These are phyloP conservation scores for Pyrenophora seminiperda DNA, from an alignment of 2,329 filamentous ascomycete species.

Conservation along the genomic window DNA sequence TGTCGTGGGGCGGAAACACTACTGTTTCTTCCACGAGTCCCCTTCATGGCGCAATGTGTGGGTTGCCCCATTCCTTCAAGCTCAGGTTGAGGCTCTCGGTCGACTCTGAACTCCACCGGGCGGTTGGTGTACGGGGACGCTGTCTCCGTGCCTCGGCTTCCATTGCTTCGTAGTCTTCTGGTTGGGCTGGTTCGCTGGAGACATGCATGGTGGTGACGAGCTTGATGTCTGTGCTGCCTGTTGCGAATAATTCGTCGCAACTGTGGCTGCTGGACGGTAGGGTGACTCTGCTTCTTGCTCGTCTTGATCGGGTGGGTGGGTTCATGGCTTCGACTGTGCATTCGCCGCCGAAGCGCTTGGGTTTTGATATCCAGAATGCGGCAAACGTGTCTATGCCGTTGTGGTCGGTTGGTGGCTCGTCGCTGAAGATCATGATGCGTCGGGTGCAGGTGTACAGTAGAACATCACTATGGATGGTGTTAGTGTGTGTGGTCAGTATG, in stretches of 20 bases:
- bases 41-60: constrained; percentile 12
- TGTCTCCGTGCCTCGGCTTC: constrained; percentile 30
- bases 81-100: constrained; percentile 21
- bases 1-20: not conserved
- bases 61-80: constrained; percentile 12
- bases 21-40: not conserved
- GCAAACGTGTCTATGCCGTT: constrained; percentile 47
- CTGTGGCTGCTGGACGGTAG: constrained; percentile 28
- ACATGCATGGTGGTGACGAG: constrained; percentile 44
- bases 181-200: constrained; percentile 39
- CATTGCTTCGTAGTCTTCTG: constrained; percentile 44
- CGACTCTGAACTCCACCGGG: constrained; percentile 44
- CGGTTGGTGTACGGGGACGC: constrained; percentile 34
- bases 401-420: constrained; percentile 49
- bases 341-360: constrained; percentile 52
- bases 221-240: constrained; percentile 39
- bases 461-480: constrained; percentile 49
- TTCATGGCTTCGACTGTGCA: constrained; percentile 50
- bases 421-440: constrained; percentile 59
- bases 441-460: constrained; percentile 64
- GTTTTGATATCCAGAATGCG: constrained; percentile 39
- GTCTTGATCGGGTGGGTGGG: constrained; percentile 3
- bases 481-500: too few relatives aligned
- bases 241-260: constrained; percentile 33
- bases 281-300: constrained; percentile 24